phyloP scores from a whole-genome alignment of 305 asterid genomes.

The Solanum aculeatissimum region DNA sequence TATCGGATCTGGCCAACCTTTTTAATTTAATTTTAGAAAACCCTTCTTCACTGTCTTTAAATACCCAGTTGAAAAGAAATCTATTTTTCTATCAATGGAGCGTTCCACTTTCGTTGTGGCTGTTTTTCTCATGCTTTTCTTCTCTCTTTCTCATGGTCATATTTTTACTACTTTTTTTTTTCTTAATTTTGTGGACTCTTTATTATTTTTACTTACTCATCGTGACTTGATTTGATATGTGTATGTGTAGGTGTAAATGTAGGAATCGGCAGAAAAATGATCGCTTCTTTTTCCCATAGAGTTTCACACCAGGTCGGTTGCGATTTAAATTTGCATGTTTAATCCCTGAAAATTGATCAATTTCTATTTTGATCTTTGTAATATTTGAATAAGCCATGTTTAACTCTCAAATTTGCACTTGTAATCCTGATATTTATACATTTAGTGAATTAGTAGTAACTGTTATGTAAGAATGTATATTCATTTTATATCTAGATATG shows the following conservation, averaged over 20 bases:
- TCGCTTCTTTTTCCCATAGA: background rate
- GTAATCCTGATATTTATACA: background rate
- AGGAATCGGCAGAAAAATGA: background rate
- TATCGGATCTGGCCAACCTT: background rate
- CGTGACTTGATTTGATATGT: background rate
- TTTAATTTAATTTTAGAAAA: no score
- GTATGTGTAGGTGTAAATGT: background rate
- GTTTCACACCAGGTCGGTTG: background rate
- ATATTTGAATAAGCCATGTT: background rate
- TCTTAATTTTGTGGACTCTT: background rate
- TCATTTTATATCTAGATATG: background rate
- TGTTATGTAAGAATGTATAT: no score
- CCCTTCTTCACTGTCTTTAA: background rate
- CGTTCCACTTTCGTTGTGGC: conserved; percentile 2
- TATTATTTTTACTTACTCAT: background rate
- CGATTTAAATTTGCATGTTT: background rate
- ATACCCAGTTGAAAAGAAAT: background rate
- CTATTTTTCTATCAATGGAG: background rate
- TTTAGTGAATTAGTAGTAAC: background rate
- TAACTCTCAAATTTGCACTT: background rate
- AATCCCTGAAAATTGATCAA: background rate
- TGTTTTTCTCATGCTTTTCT: conserved; percentile 16
- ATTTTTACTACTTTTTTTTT: background rate
- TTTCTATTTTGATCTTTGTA: background rate
- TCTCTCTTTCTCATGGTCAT: conserved; percentile 27